Percentiles rank a stretch among this genome's conserved stretches.
Evolutionary conservation across 2,329 filamentous ascomycete species (phyloP).

Genomic region (Cercospora janseana): DNA sequence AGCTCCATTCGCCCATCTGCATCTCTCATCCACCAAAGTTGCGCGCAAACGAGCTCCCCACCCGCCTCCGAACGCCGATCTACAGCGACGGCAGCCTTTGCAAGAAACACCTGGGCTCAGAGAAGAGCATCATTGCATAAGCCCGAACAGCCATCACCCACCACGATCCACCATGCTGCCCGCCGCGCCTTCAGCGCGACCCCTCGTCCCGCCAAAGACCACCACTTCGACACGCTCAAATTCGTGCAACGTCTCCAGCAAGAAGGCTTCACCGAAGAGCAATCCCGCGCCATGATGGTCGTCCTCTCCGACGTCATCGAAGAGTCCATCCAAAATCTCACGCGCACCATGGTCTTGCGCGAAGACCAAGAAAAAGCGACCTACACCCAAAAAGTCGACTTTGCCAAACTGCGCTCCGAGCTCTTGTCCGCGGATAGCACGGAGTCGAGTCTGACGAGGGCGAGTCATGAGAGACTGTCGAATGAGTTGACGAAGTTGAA

Average conservation of each 20-base stretch:
- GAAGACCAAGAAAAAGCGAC: conserved; percentile 83
- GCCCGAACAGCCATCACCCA: conserved; percentile 7
- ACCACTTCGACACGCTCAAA: conserved; percentile 97
- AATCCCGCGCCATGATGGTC: conserved; percentile 97
- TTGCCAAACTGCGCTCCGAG: conserved; percentile 93
- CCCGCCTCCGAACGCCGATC: conserved; percentile 12
- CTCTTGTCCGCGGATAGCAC: conserved; percentile 88
- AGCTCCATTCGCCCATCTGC: conserved; percentile 30
- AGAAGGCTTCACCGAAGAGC: conserved; percentile 93
- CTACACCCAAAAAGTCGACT: conserved; percentile 89
- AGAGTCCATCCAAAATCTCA: conserved; percentile 96
- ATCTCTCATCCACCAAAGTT: conserved; percentile 19
- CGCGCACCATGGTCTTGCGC: conserved; percentile 93
- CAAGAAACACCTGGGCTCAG: conserved; percentile 23
- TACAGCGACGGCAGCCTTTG: conserved; percentile 27
- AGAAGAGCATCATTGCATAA: conserved; percentile 8
- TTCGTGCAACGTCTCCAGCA: conserved; percentile 86
- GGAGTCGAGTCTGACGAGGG: conserved; percentile 82
- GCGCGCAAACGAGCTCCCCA: conserved; percentile 13
- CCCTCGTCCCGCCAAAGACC: conserved; percentile 63
- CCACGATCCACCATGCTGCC: conserved; percentile 12
- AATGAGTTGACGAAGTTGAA: conserved; percentile 95
- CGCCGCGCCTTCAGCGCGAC: conserved; percentile 64
- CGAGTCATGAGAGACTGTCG: conserved; percentile 85
- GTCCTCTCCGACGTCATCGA: conserved; percentile 95